phyloP scores from a whole-genome alignment of 768 basidiomycete genomes.

The Cyclocybe cylindracea region DNA sequence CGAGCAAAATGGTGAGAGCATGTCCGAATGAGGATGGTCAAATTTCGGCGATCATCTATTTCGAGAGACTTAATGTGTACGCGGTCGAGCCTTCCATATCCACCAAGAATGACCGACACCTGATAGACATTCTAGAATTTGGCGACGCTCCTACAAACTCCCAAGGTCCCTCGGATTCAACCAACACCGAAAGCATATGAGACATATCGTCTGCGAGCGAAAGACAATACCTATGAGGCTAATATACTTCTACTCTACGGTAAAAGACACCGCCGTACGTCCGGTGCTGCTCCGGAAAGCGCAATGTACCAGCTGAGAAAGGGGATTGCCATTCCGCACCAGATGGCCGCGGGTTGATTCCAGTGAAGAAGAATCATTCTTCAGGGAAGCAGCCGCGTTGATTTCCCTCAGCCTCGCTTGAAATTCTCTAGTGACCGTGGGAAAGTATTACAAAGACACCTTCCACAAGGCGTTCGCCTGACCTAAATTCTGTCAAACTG shows the following conservation, averaged over 20 bases:
- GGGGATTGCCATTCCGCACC: slow-evolving; percentile 51
- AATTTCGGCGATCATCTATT: slow-evolving; percentile 33
- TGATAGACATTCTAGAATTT: slow-evolving; percentile 25
- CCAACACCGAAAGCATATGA: slow-evolving; percentile 35
- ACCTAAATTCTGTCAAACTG: no score
- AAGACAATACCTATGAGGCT: slow-evolving; percentile 33
- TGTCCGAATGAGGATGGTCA: slow-evolving; percentile 32
- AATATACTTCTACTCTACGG: slow-evolving; percentile 35
- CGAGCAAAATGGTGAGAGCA: no score
- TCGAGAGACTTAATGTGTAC: slow-evolving; percentile 40
- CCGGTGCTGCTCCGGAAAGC: slow-evolving; percentile 51
- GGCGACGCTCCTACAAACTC: slow-evolving; percentile 41
- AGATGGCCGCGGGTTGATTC: slow-evolving; percentile 54
- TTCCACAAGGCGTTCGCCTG: no score
- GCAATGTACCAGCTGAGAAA: slow-evolving; percentile 30
- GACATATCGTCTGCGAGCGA: slow-evolving; percentile 30
- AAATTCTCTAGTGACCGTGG: no score
- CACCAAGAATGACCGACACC: neutral
- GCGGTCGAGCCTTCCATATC: slow-evolving; percentile 14
- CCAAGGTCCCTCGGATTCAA: slow-evolving; percentile 28
- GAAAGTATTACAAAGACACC: no score
- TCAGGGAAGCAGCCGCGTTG: no score
- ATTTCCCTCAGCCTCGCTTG: no score
- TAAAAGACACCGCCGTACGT: slow-evolving; percentile 64
- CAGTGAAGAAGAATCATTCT: slow-evolving; percentile 44